These are phyloP conservation scores for Cytospora mali DNA, from an alignment of 2,329 filamentous ascomycete genomes.

Conservation along the genomic window DNA sequence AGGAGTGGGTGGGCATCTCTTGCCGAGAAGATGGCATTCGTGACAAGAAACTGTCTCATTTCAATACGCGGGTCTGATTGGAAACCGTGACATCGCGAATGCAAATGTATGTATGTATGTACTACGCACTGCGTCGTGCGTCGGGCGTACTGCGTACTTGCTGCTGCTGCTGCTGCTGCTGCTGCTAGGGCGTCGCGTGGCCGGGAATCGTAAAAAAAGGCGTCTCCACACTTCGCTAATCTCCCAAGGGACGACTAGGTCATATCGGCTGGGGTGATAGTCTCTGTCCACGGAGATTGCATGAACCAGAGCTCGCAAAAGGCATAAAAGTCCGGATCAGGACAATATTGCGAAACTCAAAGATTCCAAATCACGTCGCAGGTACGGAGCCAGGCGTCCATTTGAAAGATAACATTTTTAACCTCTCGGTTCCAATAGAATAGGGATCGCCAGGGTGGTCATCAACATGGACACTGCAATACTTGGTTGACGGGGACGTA, in stretches of 20 bases:
- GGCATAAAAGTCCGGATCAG: conserved; percentile 17
- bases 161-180: no score
- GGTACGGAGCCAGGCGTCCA: conserved; percentile 1
- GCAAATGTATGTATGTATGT: no score
- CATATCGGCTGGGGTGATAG: conserved; percentile 28
- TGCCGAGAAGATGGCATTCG: conserved; percentile 16
- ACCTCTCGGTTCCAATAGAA: conserved; percentile 8
- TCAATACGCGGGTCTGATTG: conserved; percentile 16
- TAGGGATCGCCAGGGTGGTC: conserved; percentile 22
- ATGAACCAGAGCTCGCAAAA: conserved; percentile 20
- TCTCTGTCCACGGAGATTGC: conserved; percentile 27
- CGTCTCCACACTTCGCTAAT: conserved; percentile 26
- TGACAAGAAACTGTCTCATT: conserved; percentile 26
- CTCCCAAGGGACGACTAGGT: conserved; percentile 20
- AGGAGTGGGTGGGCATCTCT: conserved; percentile 18
- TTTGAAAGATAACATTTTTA: conserved; percentile 5
- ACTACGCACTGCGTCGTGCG: no score
- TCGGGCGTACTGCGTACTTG: not conserved
- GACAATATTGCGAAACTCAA: conserved; percentile 27
- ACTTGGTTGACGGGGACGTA: conserved; percentile 7
- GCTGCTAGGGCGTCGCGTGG: conserved; percentile 23
- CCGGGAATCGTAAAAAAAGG: conserved; percentile 10
- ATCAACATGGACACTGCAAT: conserved; percentile 25
- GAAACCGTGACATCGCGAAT: not conserved
- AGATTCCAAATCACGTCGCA: not conserved